These are phyloP conservation scores for Candida dajiaensis DNA, from an alignment of 805 yeast species.

Conservation along the genomic window DNA sequence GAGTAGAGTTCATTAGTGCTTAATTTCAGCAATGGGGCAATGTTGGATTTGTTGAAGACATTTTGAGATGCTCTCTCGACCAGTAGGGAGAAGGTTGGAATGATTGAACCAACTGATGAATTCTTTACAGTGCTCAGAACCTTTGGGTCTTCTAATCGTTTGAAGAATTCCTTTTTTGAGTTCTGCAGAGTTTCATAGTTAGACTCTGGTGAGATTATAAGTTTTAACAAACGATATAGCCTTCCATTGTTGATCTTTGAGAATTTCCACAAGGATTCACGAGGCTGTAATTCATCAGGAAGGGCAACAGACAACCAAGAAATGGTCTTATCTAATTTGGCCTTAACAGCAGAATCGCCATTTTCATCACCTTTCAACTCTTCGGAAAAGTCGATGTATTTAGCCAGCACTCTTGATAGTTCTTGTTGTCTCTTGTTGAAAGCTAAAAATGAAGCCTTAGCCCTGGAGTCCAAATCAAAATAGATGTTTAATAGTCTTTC, in stretches of 20 bases:
- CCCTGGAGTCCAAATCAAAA: conserved; percentile 45
- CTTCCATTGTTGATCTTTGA: conserved; percentile 53
- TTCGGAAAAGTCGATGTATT: conserved; percentile 46
- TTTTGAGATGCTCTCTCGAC: conserved; percentile 57
- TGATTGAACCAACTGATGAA: conserved; percentile 41
- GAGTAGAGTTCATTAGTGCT: conserved; percentile 27
- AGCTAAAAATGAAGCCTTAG: conserved; percentile 62
- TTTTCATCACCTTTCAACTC: conserved; percentile 30
- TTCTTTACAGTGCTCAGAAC: conserved; percentile 32
- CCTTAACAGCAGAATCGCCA: conserved; percentile 18
- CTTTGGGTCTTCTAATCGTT: conserved; percentile 48
- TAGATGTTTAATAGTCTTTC: conserved; percentile 46
- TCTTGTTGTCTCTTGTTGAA: conserved; percentile 65
- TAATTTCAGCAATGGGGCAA: conserved; percentile 45
- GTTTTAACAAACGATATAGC: conserved; percentile 46
- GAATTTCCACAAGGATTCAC: conserved; percentile 46
- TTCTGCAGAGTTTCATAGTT: conserved; percentile 55
- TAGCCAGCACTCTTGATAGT: conserved; percentile 43
- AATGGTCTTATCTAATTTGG: conserved; percentile 47
- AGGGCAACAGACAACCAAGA: conserved; percentile 56
- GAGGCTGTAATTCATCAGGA: conserved; percentile 46
- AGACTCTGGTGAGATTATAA: conserved; percentile 49
- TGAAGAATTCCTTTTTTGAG: conserved; percentile 57
- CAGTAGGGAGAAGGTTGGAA: conserved; percentile 48
- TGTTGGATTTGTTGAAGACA: conserved; percentile 59